A percentile compares a stretch with the other conserved stretches of the same genome.
These are phyloP conservation scores for Wickerhamiella brachini DNA, from an alignment of 805 yeast genomes.

Conservation along the genomic window DNA sequence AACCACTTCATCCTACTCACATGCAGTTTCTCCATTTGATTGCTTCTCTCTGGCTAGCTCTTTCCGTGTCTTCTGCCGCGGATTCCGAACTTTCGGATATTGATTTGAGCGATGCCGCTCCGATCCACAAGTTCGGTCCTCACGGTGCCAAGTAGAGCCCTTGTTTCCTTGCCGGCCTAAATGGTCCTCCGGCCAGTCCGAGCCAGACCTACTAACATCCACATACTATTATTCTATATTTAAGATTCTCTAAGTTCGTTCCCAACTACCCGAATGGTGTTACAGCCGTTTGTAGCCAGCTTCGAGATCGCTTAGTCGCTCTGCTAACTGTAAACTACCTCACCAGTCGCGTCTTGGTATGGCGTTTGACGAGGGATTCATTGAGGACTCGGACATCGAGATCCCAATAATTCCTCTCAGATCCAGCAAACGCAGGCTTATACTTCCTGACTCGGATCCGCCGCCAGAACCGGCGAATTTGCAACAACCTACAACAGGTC, in stretches of 20 bases:
- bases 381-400: conserved; percentile 3
- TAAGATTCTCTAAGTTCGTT: too few species aligned
- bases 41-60: not conserved
- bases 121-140: not conserved
- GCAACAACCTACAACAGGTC: not conserved
- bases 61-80: not conserved
- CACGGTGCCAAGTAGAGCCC: not conserved
- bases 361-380: conserved; percentile 4
- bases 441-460: not conserved
- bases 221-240: too few species aligned
- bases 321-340: not conserved
- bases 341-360: conserved; percentile 1
- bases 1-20: not conserved
- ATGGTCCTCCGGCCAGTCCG: too few species aligned
- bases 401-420: not conserved
- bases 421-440: not conserved
- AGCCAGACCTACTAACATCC: too few species aligned
- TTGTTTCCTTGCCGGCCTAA: too few species aligned
- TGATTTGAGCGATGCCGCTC: not conserved
- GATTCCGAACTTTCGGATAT: not conserved
- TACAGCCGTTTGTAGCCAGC: too few species aligned
- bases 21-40: not conserved
- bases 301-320: not conserved
- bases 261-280: too few species aligned
- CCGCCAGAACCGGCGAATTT: not conserved